Base-by-base conservation (phyloP, 2,329 filamentous ascomycete genomes). In the Trichophyton mentagrophytes region DNA sequence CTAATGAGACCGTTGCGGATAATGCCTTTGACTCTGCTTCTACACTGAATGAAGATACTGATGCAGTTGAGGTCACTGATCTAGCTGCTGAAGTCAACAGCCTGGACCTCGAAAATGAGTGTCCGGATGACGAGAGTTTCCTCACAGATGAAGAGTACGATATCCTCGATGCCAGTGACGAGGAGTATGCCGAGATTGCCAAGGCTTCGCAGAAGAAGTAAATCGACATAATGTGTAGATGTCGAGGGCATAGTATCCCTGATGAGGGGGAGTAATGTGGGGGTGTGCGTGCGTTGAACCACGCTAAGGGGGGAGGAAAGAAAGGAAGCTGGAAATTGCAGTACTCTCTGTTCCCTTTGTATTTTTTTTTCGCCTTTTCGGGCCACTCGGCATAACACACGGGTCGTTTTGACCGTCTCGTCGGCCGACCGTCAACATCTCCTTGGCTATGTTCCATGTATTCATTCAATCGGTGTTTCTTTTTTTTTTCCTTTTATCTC, bases 111-210 rank as follows among this genome's bases (percentile, higher is more conserved):
- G 77, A 77, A 46, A 77, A 77, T 60, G 71, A 74, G 11, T 70
- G 72, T 5, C 76, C 72, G 22, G 78, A n/a, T 4, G 84, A 88
- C 63, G 63, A 63, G 15, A 88, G 86, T 11, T 96, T 96, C 79
- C 77, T 95, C 79, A 97, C 93, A 0, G 93, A 99, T 65, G 93
- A 97, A 73, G 93, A 99, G 76, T 99, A 97, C 73, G 93, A 99
- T 69, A 91, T 97, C 66, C 84, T 97, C 53, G 90, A 96, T 76
- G 92, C 90, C 49, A 95, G 89, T 62, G 92, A 97, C 66, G 89
- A 95, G 73, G 92, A 97, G 72, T 87, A 82, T 66, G 72, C 84
- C 58, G 83, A 83, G 59, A 63, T 65, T 53, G 65, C 66, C 30
- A 67, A 65, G 36, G 38, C 57, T 17, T 20, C n/a, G 30, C 57